These are phyloP conservation scores for Cardamine resedifolia DNA, from an alignment of 345 rosid species.

Conservation along the genomic window DNA sequence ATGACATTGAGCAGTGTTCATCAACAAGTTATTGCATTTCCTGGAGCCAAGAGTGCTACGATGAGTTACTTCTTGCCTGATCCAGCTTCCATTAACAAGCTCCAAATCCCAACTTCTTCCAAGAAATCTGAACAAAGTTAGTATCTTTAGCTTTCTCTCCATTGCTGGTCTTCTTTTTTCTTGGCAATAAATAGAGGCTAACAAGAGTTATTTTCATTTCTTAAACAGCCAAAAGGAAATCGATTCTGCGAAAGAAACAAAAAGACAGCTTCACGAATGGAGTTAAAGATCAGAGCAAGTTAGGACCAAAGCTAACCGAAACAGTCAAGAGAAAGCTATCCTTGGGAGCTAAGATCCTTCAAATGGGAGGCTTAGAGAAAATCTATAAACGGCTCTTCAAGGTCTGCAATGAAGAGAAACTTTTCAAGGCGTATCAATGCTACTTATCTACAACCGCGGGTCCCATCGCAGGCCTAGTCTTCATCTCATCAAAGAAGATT, in stretches of 20 bases:
- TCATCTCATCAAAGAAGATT: constrained; percentile 47
- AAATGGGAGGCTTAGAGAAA: constrained; percentile 46
- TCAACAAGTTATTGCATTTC: constrained; percentile 28
- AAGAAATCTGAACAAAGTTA: constrained; percentile 19
- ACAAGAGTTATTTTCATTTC: background rate
- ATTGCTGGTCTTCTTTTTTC: background rate
- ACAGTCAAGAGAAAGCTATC: constrained; percentile 48
- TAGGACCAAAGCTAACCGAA: constrained; percentile 53
- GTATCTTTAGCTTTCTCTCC: background rate
- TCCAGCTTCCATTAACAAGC: constrained; percentile 26
- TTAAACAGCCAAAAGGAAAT: constrained; percentile 24
- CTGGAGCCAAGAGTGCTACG: constrained; percentile 2
- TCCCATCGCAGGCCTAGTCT: constrained; percentile 59
- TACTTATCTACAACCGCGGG: constrained; percentile 60
- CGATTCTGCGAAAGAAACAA: constrained; percentile 36
- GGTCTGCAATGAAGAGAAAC: constrained; percentile 47
- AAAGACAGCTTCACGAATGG: constrained; percentile 41
- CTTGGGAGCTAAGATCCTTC: constrained; percentile 46
- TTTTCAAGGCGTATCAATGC: constrained; percentile 57
- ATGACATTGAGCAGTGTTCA: constrained; percentile 31
- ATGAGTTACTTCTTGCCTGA: constrained; percentile 30
- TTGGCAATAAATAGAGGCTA: background rate
- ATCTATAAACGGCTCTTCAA: constrained; percentile 46
- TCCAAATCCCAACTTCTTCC: constrained; percentile 34
- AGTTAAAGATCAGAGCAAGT: constrained; percentile 41